These are phyloP conservation scores for Boechera divaricarpa DNA, from an alignment of 345 rosid species.

Conservation along the genomic window DNA sequence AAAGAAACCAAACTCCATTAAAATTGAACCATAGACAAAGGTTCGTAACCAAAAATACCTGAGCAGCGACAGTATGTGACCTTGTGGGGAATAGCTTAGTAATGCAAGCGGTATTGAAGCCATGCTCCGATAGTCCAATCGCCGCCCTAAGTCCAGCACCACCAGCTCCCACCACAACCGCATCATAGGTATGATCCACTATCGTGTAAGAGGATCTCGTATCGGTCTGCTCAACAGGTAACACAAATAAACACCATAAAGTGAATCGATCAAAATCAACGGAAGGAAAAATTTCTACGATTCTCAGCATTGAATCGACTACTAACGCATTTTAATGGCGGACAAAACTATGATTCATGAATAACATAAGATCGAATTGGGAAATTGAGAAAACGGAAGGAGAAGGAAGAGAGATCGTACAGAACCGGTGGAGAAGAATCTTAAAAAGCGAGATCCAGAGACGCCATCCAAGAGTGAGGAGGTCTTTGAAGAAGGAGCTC, in stretches of 20 bases:
- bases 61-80: slow-evolving; percentile 98
- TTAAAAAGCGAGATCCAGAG: slow-evolving; percentile 69
- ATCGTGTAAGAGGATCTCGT: slow-evolving; percentile 69
- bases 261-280: slow-evolving; percentile 20
- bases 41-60: slow-evolving; percentile 52
- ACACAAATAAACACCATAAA: neutral
- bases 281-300: neutral
- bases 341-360: slow-evolving; percentile 10
- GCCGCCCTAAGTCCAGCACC: slow-evolving; percentile 98
- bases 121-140: slow-evolving; percentile 97
- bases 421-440: slow-evolving; percentile 74
- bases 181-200: slow-evolving; percentile 96
- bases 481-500: slow-evolving; percentile 59
- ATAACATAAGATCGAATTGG: slow-evolving; percentile 15
- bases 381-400: neutral
- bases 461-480: slow-evolving; percentile 44
- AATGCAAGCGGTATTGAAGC: slow-evolving; percentile 98
- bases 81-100: slow-evolving; percentile 98
- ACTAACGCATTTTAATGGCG: slow-evolving; percentile 13
- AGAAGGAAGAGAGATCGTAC: slow-evolving; percentile 52
- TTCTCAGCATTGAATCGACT: slow-evolving; percentile 7
- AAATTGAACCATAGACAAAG: neutral
- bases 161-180: slow-evolving; percentile 97
- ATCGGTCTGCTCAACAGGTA: slow-evolving; percentile 49
- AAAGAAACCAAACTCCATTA: slow-evolving; percentile 27